A percentile compares a stretch with the other conserved stretches of the same genome.
phyloP scores from a whole-genome alignment of 2,329 filamentous ascomycete species.

The Hymenoscyphus fructigenus region DNA sequence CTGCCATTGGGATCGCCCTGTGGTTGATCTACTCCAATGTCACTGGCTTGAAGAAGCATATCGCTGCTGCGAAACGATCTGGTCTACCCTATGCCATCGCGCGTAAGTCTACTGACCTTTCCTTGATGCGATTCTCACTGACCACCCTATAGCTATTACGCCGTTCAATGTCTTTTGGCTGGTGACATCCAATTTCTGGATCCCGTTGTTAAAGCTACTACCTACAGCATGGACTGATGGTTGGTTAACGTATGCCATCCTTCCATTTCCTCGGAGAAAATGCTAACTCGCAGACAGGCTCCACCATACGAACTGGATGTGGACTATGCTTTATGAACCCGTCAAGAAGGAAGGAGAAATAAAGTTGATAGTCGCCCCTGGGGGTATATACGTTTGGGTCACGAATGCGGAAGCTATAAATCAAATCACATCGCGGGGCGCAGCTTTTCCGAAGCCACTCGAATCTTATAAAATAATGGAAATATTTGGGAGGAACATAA shows the following conservation, averaged over 20 bases:
- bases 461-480: constrained; percentile 58
- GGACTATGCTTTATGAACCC: constrained; percentile 52
- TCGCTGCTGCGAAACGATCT: constrained; percentile 49
- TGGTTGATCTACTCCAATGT: constrained; percentile 29
- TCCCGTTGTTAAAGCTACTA: constrained; percentile 54
- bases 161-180: constrained; percentile 56
- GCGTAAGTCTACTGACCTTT: constrained; percentile 44
- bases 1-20: constrained; percentile 21
- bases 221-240: constrained; percentile 55
- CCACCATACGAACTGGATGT: constrained; percentile 52
- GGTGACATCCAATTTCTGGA: constrained; percentile 52
- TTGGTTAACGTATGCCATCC: constrained; percentile 56
- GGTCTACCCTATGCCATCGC: constrained; percentile 53
- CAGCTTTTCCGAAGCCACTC: constrained; percentile 70
- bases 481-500: constrained; percentile 69
- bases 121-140: background rate
- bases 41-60: constrained; percentile 44
- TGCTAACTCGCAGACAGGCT: background rate
- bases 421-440: constrained; percentile 64
- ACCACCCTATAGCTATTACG: constrained; percentile 42
- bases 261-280: background rate
- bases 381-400: constrained; percentile 52
- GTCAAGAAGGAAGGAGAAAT: constrained; percentile 62
- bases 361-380: constrained; percentile 63
- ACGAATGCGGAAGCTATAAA: constrained; percentile 64